A percentile compares a stretch with the other conserved stretches of the same genome.
Evolutionary conservation across 208 protist genomes (phyloP).

Genomic region (Leishmania aethiopica): DNA sequence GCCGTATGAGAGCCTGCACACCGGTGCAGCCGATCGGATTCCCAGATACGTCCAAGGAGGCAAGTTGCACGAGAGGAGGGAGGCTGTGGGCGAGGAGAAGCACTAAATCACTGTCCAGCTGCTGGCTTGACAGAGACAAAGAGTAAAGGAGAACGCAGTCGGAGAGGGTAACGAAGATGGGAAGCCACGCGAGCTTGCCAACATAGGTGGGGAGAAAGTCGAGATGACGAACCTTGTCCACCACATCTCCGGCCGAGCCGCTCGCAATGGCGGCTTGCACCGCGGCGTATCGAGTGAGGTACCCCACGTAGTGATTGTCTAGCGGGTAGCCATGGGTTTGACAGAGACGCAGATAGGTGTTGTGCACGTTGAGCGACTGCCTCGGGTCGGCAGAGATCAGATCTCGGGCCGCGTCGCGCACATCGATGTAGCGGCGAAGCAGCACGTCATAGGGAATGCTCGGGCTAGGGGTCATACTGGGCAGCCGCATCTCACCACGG

Average conservation of each 20-base stretch:
- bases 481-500: background rate
- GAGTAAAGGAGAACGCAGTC: slow-evolving; percentile 40
- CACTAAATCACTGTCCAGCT: slow-evolving; percentile 47
- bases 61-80: slow-evolving; percentile 25
- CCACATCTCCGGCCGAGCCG: background rate
- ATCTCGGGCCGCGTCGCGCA: slow-evolving; percentile 4
- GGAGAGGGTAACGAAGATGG: slow-evolving; percentile 52
- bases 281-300: slow-evolving; percentile 4
- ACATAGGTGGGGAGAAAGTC: slow-evolving; percentile 48
- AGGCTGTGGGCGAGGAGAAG: slow-evolving; percentile 45
- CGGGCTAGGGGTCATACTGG: background rate
- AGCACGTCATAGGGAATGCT: background rate
- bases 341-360: slow-evolving; percentile 16
- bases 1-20: slow-evolving; percentile 39
- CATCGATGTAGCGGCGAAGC: slow-evolving; percentile 1
- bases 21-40: slow-evolving; percentile 70
- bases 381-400: slow-evolving; percentile 11
- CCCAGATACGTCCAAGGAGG: slow-evolving; percentile 52
- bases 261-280: slow-evolving; percentile 9
- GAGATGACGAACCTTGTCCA: slow-evolving; percentile 22
- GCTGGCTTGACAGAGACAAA: slow-evolving; percentile 42
- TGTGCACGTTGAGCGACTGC: slow-evolving; percentile 1
- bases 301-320: background rate
- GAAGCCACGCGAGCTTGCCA: slow-evolving; percentile 33
- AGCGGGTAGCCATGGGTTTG: slow-evolving; percentile 3